Evolutionary conservation across 140 eudicot genomes (phyloP).

Genomic region (Stevia rebaudiana): DNA sequence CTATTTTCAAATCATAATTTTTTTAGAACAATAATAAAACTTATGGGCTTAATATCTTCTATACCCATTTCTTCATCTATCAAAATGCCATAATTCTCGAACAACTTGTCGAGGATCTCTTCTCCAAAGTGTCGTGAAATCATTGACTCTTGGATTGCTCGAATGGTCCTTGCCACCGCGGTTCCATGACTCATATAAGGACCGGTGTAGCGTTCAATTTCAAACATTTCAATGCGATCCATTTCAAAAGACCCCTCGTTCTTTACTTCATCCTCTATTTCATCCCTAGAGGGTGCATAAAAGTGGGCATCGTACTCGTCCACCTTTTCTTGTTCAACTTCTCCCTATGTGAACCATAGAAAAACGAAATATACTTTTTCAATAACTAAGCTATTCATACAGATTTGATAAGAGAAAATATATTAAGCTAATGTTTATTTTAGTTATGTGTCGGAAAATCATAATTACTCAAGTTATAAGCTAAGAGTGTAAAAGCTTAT

Average conservation of each 20-base stretch:
- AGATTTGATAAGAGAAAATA: too few relatives aligned
- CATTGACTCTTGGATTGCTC: slow-evolving; percentile 95
- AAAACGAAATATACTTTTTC: not conserved
- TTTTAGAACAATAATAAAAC: slow-evolving; percentile 43
- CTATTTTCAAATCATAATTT: slow-evolving; percentile 23
- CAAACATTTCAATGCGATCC: slow-evolving; percentile 57
- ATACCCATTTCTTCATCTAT: slow-evolving; percentile 59
- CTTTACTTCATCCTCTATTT: slow-evolving; percentile 49
- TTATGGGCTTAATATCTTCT: slow-evolving; percentile 48
- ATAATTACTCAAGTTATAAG: too few relatives aligned
- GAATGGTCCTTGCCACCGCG: slow-evolving; percentile 63
- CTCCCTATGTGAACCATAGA: slow-evolving; percentile 45
- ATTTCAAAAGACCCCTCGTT: slow-evolving; percentile 61
- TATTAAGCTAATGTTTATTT: too few relatives aligned
- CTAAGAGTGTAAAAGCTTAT: too few relatives aligned
- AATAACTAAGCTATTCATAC: too few relatives aligned
- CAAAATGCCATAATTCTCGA: slow-evolving; percentile 48
- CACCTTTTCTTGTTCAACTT: slow-evolving; percentile 50
- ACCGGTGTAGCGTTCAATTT: slow-evolving; percentile 38
- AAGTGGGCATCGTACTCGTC: slow-evolving; percentile 77
- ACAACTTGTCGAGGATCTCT: slow-evolving; percentile 49
- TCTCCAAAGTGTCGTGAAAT: slow-evolving; percentile 75
- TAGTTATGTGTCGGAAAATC: too few relatives aligned
- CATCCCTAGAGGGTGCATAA: slow-evolving; percentile 74
- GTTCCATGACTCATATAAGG: slow-evolving; percentile 53